Percentiles rank a stretch among this genome's conserved stretches.
Conservation (phyloP, 495 filamentous ascomycete species). For the Amphirosellinia nigrospora region DNA sequence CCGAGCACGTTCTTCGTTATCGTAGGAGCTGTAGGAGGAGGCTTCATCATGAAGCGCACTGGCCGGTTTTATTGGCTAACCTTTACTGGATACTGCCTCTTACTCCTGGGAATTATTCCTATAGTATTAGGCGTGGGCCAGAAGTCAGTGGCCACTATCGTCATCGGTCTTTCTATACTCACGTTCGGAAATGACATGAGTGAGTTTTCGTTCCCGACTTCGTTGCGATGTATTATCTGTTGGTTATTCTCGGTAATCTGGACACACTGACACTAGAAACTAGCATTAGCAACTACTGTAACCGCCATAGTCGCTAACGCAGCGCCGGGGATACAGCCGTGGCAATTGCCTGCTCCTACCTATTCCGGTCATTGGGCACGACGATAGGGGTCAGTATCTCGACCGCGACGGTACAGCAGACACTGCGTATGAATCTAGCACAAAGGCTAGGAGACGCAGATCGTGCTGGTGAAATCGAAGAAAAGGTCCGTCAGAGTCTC, state of each 20-base stretch:
- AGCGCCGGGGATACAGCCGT: slow-evolving; percentile 72
- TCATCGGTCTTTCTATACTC: slow-evolving; percentile 56
- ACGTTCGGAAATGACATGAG: slow-evolving; percentile 36
- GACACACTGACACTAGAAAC: slow-evolving; percentile 28
- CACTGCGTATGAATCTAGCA: slow-evolving; percentile 64
- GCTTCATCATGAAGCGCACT: slow-evolving; percentile 74
- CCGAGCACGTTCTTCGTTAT: slow-evolving; percentile 71
- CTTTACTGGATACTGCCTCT: slow-evolving; percentile 56
- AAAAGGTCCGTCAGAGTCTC: slow-evolving; percentile 73
- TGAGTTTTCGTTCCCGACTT: slow-evolving; percentile 17
- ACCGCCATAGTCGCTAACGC: slow-evolving; percentile 70
- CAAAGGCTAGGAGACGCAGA: slow-evolving; percentile 55
- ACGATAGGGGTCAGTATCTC: slow-evolving; percentile 74
- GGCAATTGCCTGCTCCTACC: slow-evolving; percentile 82
- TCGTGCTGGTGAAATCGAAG: slow-evolving; percentile 72
- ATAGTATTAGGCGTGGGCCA: slow-evolving; percentile 68
- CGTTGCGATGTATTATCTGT: neutral
- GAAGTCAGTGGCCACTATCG: slow-evolving; percentile 49
- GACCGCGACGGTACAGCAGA: slow-evolving; percentile 76
- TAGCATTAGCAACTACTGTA: slow-evolving; percentile 75
- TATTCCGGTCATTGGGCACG: slow-evolving; percentile 84
- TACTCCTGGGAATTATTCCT: slow-evolving; percentile 58
- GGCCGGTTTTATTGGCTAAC: slow-evolving; percentile 83
- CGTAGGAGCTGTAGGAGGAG: slow-evolving; percentile 70
- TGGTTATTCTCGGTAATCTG: neutral